Percentiles rank a stretch among this genome's conserved stretches.
Conservation (phyloP, 768 basidiomycete genomes). For the Pleurotus cornucopiae region DNA sequence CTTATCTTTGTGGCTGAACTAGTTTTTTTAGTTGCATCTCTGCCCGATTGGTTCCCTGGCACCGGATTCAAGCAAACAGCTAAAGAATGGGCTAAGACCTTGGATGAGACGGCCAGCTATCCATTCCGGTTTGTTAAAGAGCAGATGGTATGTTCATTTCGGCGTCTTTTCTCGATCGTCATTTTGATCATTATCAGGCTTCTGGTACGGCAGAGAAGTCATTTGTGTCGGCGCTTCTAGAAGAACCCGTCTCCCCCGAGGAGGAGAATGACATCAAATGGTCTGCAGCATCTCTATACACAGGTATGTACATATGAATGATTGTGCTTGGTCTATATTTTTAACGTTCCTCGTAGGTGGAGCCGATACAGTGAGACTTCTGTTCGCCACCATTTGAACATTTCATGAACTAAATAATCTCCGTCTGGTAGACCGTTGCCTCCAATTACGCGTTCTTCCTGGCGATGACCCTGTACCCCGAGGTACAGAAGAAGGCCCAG, state of each 20-base stretch:
- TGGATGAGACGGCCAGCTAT: conserved; percentile 40
- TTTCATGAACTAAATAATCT: too few species aligned
- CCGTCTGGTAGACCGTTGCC: background rate
- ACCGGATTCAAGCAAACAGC: conserved; percentile 48
- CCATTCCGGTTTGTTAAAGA: conserved; percentile 42
- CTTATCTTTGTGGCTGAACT: background rate
- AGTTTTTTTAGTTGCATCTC: conserved; percentile 31
- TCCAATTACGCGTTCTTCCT: conserved; percentile 1
- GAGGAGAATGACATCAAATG: conserved; percentile 37
- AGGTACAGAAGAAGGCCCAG: conserved; percentile 2
- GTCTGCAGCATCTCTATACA: conserved; percentile 44
- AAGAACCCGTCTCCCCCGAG: conserved; percentile 23
- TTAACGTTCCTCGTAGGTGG: background rate
- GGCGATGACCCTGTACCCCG: conserved; percentile 1
- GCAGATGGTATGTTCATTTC: conserved; percentile 24
- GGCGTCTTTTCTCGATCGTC: background rate
- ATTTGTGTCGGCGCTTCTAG: conserved; percentile 28
- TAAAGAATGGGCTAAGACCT: conserved; percentile 35
- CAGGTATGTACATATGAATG: background rate
- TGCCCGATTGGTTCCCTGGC: conserved; percentile 59
- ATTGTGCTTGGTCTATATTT: background rate
- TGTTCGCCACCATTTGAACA: background rate
- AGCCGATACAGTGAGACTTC: background rate
- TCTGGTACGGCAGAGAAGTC: conserved; percentile 28
- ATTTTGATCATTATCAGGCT: conserved; percentile 8